phyloP scores from a whole-genome alignment of 1,284 basidiomycete genomes.

The Austroboletus sp. region DNA sequence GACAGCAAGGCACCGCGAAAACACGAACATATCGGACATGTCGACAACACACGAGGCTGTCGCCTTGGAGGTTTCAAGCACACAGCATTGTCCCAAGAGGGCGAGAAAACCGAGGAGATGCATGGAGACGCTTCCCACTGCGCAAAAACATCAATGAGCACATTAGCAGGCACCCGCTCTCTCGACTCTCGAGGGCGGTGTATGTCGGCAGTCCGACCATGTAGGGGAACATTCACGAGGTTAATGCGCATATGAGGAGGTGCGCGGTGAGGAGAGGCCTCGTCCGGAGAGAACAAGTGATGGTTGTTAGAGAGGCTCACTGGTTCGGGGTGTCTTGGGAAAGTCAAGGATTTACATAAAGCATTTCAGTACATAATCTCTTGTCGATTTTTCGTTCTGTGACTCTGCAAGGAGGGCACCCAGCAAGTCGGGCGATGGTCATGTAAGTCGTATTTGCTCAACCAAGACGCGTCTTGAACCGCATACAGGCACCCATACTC shows the following conservation, averaged over 20 bases:
- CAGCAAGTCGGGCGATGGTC: neutral
- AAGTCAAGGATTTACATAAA: slow-evolving; percentile 28
- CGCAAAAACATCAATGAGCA: neutral
- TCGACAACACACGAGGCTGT: slow-evolving; percentile 4
- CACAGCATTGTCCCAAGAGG: slow-evolving; percentile 9
- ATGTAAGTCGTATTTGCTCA: slow-evolving; percentile 22
- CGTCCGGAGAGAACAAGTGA: neutral
- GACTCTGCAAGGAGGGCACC: neutral
- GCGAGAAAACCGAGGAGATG: slow-evolving; percentile 15
- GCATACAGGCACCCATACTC: slow-evolving; percentile 13
- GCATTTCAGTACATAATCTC: slow-evolving; percentile 21
- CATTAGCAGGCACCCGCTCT: neutral
- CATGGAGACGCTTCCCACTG: neutral
- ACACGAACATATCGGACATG: slow-evolving; percentile 12
- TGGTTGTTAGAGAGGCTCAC: slow-evolving; percentile 1
- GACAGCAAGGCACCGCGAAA: neutral
- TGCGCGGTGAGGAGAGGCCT: too few species aligned
- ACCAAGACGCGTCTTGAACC: neutral
- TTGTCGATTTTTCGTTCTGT: slow-evolving; percentile 5
- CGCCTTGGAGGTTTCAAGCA: slow-evolving; percentile 14
- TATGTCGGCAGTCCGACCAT: neutral
- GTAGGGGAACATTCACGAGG: neutral
- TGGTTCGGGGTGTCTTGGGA: slow-evolving; percentile 14
- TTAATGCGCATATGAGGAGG: neutral
- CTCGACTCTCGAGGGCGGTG: neutral